Percentiles rank a stretch among this genome's conserved stretches.
Conservation (phyloP, 2,329 filamentous ascomycete species). For the Pseudogymnoascus sp. region DNA sequence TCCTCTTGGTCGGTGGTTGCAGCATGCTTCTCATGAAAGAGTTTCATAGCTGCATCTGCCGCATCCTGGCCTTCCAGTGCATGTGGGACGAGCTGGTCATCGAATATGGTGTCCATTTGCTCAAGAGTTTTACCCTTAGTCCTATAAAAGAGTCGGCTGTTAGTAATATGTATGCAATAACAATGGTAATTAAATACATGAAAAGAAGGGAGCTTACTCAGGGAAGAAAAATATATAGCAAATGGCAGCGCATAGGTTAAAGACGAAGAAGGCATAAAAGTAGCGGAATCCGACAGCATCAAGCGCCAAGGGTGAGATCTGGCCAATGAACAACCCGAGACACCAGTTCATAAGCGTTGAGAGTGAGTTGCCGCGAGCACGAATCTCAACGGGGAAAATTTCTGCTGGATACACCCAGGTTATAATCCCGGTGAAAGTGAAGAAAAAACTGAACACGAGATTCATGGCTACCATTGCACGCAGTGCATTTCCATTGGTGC, state of each 20-base stretch:
- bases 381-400: slow-evolving; percentile 50
- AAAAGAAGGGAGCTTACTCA: slow-evolving; percentile 28
- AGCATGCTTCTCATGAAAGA: slow-evolving; percentile 10
- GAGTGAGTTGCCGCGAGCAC: slow-evolving; percentile 55
- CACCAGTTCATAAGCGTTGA: slow-evolving; percentile 51
- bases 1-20: neutral
- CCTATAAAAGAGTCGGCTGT: slow-evolving; percentile 29
- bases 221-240: slow-evolving; percentile 11
- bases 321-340: slow-evolving; percentile 46
- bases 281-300: slow-evolving; percentile 42
- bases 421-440: slow-evolving; percentile 45
- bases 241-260: slow-evolving; percentile 36
- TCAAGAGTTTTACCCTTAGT: slow-evolving; percentile 39
- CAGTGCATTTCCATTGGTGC: slow-evolving; percentile 35
- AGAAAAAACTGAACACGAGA: slow-evolving; percentile 37
- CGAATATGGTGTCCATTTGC: slow-evolving; percentile 35
- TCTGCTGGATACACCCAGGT: slow-evolving; percentile 52
- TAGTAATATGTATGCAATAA: slow-evolving; percentile 18
- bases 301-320: slow-evolving; percentile 49
- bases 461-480: slow-evolving; percentile 49
- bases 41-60: slow-evolving; percentile 22
- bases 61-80: slow-evolving; percentile 28
- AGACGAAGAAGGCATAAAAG: slow-evolving; percentile 41
- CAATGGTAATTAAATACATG: slow-evolving; percentile 17
- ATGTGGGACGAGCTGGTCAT: slow-evolving; percentile 29